Evolutionary conservation across 2,329 filamentous ascomycete genomes (phyloP), one percentile per base, ranked within the genome.

Genomic region (Malbranchea cinnamomea): DNA sequence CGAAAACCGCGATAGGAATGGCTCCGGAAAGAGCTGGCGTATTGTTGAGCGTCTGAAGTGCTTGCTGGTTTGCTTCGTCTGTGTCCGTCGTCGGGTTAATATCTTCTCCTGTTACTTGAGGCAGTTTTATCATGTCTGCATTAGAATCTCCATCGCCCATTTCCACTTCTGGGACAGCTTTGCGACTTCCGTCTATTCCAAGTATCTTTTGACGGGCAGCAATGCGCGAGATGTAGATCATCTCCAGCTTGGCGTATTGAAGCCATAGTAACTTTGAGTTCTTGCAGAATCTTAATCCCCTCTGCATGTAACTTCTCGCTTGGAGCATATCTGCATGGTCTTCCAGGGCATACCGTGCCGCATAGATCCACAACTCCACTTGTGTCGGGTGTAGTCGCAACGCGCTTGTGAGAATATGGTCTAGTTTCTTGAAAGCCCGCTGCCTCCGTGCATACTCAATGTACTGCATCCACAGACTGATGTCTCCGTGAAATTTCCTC

Each of bases 1-100:
- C 83, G 47, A 93, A 94, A 27, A 98, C 81, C 22, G 87, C 84
- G 33, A 84, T 69, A 2, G 89, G 85, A 41, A 98, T 93, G 10
- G 83, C 89, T n/a, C 89, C 89, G 36, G 79, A 81, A 39, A 94
- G 65, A 6, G 83, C 83, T 3, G 87, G 84, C 27, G 84, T 87
- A 34, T 65, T 61, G 21, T 68, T 67, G 10, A 79, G 56, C 37
- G 71, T 73, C 46, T 78, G 64, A 39, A 92, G 59, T 31, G 65
- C 63, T 41, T 60, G 53, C 38, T 62, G 41, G 44, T 72, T 59
- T 32, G 65, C 57, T 48, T 66, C 58, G 39, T 60, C 62, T 15
- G 65, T 67, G n/a, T 64, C 57, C 11, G 56, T 54, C 18, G 62
- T 62, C 4, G 71, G 63, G 32, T 71, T 63, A 39, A 75, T 58